Base-by-base conservation (phyloP, 345 rosid genomes). In the Eucalyptus viminalis region DNA sequence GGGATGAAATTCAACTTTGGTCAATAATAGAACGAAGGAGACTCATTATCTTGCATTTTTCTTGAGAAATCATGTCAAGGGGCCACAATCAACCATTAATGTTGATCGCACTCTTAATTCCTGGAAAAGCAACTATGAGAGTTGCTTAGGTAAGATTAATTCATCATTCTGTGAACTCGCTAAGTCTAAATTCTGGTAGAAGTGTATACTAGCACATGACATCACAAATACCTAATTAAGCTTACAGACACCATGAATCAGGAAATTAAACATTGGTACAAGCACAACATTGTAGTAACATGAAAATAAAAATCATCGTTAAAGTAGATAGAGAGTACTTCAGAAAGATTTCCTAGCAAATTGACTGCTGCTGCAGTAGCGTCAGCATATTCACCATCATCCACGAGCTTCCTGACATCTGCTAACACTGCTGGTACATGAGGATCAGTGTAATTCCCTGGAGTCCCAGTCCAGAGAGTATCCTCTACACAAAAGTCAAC, bases 391-490 rank as follows among this genome's bases (percentile, higher is more conserved):
- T 95, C 88, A 45, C 92, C 96, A 69, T 90, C 90, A 87, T 94
- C 95, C 53, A 97, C 97, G 51, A 97, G 97, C 86, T 89, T 91
- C 92, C 99, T 94, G 76, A 97, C 97, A 89, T 90, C 90, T 47
- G 94, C 89, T 29, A 95, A 92, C 87, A 95, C 97, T 89, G 90
- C 93, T 13, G 94, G 97, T 14, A 94, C 98, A 67, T 91, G 90
- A 12, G 95, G 95, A 87, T 97, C 91, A 12, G 96, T 94, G 65
- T 97, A 96, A 72, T 94, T 89, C 27, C 95, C 95, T 6, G 99
- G 97, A 60, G 86, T 92, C 87, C 99, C 99, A 6, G 98, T 97
- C 99, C 98, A 97, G 22, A 97, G 94, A 16, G 99, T 95, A 89
- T 97, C 99, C 94, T 96, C 97, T 97, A 88, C 86, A 92, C 89